Evolutionary conservation across 176 grass and related monocot species (phyloP), one percentile per base, ranked within the genome.

Genomic region (Avena atlantica): DNA sequence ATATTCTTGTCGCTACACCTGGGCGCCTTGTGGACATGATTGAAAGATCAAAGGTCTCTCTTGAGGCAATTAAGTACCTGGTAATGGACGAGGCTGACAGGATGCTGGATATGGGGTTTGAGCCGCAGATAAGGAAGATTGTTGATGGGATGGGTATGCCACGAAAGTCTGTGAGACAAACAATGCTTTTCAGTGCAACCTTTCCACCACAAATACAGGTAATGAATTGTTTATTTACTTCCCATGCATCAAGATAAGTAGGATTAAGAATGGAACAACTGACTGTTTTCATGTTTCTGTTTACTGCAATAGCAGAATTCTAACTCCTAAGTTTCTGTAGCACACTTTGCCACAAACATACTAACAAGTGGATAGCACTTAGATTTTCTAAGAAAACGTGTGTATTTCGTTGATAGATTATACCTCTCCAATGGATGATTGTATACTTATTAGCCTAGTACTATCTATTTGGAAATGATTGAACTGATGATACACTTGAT

Each of bases 51-150:
- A 89, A 50, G 69, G n/a, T 92, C 74, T 95, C 96, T 88, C 86
- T 98, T 80, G 86, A 92, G 65, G 81, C 55, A 70, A 93, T 98
- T 59, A 86, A 87, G 91, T 95, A 89, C 74, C 72, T 98, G 44
- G 65, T 92, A 87, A 80, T 95, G 64, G 96, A 98, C 64, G 93
- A 95, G 74, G 93, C 96, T 17, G 96, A 98, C 65, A 95, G 96
- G 88, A 98, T 98, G 93, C 75, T 98, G 74, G 93, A 98, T 92
- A 94, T 98, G 96, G 96, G 96, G 7, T 98, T 98, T 84, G 96
- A 98, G 75, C 93, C 88, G 85, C 91, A 94, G 88, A 95, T 95
- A 70, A 89, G 93, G 50, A 95, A 83, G 78, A 92, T 98, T 53
- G 84, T 95, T 83, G 90, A 91, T 36, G 81, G 85, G 84, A 95